Base-by-base conservation (phyloP, 768 basidiomycete species). In the Coprinopsis strossmayeri region DNA sequence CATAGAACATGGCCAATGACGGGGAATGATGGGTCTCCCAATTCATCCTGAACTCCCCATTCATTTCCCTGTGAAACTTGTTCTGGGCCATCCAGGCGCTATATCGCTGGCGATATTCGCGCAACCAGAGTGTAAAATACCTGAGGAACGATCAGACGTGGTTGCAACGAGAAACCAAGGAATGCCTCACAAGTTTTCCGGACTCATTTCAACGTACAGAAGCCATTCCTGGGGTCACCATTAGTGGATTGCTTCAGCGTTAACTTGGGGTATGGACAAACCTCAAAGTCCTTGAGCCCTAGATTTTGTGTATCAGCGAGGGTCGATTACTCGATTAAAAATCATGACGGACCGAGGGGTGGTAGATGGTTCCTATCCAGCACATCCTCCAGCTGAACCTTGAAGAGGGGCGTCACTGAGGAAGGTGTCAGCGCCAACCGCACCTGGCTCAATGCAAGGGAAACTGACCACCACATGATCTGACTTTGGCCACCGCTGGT, bases 111-210 rank as follows among this genome's bases (percentile, higher is more conserved):
- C 76, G 81, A 56, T 90, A 90, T 55, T 89, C 87, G 52, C 78
- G 78, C 25, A 89, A 69, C 87, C 87, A 90, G 43, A 90, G 77
- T n/a, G 77, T 74, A 59, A 90, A 90, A 58, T 90, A 90, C 17
- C 83, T 83, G 57, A 4, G 30, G 46, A 5, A 30, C 2, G 34
- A 34, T 52, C 23, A 51, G 13, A 52, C 51, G 53, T 57, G n/a
- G 52, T 50, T 24, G 30, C 35, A 39, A 45, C 30, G 3, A 13
- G 34, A 41, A 48, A 20, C 35, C 24, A 45, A 56, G 38, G 34
- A 35, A 15, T 25, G 15, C 66, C 78, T 63, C 54, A 83, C 75
- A 91, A 72, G 59, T 89, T 90, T 62, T 90, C 87, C 20, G 84
- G 79, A 40, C 74, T 73, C 48, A 74, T 74, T 55, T 91, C 89